Evolutionary conservation across 2,329 filamentous ascomycete genomes (phyloP), one percentile per base, ranked within the genome.

Genomic region (Thielaviopsis punctulata): DNA sequence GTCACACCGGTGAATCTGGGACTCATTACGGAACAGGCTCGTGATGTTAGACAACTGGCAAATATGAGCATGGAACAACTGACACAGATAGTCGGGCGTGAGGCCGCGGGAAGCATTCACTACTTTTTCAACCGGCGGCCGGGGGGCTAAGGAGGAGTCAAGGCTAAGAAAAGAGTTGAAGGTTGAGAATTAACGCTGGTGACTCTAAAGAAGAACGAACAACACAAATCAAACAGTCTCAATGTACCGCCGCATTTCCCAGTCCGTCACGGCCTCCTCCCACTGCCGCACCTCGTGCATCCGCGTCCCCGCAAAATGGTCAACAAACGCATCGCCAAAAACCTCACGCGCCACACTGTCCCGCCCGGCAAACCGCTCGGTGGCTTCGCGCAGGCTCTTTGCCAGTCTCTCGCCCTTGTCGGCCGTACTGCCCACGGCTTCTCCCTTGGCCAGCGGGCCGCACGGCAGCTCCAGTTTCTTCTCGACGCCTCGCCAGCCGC

Each of bases 201-300:
- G n/a, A n/a, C n/a, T n/a, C n/a, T n/a, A n/a, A n/a, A n/a, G n/a
- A n/a, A 22, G 21, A 24, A 22, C 27, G 7, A 6, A 23, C 2
- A n/a, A 22, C n/a, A 19, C 5, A 10, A 44, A 33, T 21, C 21
- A 24, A 25, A 85, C 80, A n/a, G 80, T 85, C 66, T 87, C 84
- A 56, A 87, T 85, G 61, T 88, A 88, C 55, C 84, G 73, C 66
- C 77, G 78, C 64, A 87, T 73, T 65, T 89, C 84, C 88, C 90
- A 96, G 66, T 96, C 92, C 19, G 92, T 96, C 5, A 96, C 90
- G 2, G 89, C 89, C 65, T 96, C 90, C 60, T 96, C 89, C 84
- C 86, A 98, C 19, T 95, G 68, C 56, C 85, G 72, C 54, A 92
- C 76, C 68, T 98, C 92, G 66, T 98, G 89, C 65, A 94, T 83